phyloP scores from a whole-genome alignment of 208 protist species.

The Ichthyophonus hoferi region DNA sequence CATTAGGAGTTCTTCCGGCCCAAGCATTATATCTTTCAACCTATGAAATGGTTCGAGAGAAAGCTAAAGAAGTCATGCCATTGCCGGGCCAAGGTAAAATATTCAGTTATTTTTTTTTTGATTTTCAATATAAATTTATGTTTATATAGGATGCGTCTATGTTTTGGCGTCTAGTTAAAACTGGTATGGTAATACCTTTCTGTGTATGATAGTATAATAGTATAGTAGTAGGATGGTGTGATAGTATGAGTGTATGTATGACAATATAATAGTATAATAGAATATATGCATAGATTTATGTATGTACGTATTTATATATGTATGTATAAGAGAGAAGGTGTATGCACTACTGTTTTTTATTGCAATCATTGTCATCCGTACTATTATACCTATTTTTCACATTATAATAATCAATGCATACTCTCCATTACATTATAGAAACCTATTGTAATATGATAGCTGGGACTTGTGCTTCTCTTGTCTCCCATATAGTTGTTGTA shows the following conservation, averaged over 20 bases:
- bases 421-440: no score
- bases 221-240: no score
- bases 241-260: not conserved
- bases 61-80: not conserved
- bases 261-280: not conserved
- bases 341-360: no score
- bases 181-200: no score
- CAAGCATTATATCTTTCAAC: constrained; percentile 15
- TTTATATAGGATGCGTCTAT: no score
- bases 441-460: constrained; percentile 19
- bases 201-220: no score
- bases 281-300: not conserved
- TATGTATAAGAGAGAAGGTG: not conserved
- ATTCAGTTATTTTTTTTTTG: not conserved
- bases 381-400: no score
- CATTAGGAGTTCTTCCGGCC: not conserved
- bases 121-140: not conserved
- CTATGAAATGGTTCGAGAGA: not conserved
- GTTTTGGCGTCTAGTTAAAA: no score
- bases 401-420: no score
- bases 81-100: not conserved
- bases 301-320: not conserved
- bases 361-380: no score
- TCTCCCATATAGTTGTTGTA: not conserved
- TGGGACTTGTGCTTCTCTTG: not conserved